Evolutionary conservation across 169 alveolate genomes (phyloP).

Genomic region (Cyclospora cayetanensis): DNA sequence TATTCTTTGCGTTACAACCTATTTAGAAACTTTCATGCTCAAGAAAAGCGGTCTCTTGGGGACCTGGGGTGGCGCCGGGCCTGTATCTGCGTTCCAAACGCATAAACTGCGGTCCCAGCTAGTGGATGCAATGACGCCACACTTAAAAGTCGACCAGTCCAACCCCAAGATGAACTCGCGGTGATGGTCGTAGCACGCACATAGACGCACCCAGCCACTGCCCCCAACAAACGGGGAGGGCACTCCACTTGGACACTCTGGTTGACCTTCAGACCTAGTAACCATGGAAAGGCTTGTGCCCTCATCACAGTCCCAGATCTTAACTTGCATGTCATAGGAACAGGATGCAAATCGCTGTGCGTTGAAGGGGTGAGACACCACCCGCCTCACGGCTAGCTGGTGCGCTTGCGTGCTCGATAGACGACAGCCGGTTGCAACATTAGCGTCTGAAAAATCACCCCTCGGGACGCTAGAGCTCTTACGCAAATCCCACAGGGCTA

Average conservation of each 20-base stretch:
- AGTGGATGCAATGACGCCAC: constrained; percentile 42
- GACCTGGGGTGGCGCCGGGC: neutral
- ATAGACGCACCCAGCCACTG: neutral
- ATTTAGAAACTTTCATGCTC: neutral
- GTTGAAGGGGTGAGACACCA: constrained; percentile 53
- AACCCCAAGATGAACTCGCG: constrained; percentile 69
- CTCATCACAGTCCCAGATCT: neutral
- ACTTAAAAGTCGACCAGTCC: constrained; percentile 62
- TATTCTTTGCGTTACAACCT: neutral
- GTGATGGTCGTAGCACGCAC: constrained; percentile 53
- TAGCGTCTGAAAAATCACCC: neutral
- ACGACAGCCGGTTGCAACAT: neutral
- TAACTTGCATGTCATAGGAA: constrained; percentile 71
- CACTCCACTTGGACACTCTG: neutral
- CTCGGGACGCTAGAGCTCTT: neutral
- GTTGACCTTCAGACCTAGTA: neutral
- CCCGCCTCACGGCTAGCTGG: constrained; percentile 65
- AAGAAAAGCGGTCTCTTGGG: neutral
- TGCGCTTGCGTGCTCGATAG: constrained; percentile 28
- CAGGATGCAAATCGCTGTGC: constrained; percentile 39
- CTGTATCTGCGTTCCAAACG: constrained; percentile 54
- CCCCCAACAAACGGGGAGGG: neutral
- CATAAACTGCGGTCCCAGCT: constrained; percentile 71
- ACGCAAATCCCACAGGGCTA: constrained; percentile 65
- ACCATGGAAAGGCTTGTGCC: neutral